A percentile compares a stretch with the other conserved stretches of the same genome.
Evolutionary conservation across 2,329 filamentous ascomycete genomes (phyloP).

Genomic region (Penicillium olsonii): DNA sequence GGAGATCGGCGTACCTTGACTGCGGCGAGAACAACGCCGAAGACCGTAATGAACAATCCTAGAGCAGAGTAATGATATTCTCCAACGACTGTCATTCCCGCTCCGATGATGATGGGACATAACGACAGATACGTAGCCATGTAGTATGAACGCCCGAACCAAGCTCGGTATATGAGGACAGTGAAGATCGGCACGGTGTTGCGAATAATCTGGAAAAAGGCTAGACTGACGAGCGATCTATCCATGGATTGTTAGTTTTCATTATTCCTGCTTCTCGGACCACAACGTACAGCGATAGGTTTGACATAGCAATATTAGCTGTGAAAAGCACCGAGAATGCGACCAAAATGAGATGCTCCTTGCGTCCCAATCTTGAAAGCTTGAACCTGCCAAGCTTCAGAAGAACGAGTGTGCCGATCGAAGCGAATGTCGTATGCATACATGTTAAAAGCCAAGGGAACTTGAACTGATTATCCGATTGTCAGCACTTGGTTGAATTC

Average conservation of each 20-base stretch:
- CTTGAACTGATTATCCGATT: constrained; percentile 9
- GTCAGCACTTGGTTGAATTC: background rate
- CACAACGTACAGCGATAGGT: constrained; percentile 13
- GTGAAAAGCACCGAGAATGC: constrained; percentile 18
- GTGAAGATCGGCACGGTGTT: constrained; percentile 19
- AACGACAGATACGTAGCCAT: constrained; percentile 15
- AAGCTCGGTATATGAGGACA: constrained; percentile 16
- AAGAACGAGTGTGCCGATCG: constrained; percentile 14
- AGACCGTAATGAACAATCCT: constrained; percentile 13
- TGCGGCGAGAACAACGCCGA: constrained; percentile 15
- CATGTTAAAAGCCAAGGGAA: constrained; percentile 18
- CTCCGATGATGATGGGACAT: constrained; percentile 16
- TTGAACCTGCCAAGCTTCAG: constrained; percentile 18
- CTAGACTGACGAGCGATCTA: constrained; percentile 17
- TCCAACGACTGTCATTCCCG: constrained; percentile 18
- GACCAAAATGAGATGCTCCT: constrained; percentile 17
- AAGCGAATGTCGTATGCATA: constrained; percentile 14
- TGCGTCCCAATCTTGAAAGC: constrained; percentile 9
- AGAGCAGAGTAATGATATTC: constrained; percentile 13
- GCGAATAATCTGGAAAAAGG: constrained; percentile 21
- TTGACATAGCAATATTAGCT: constrained; percentile 18
- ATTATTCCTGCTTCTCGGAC: background rate
- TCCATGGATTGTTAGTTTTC: background rate
- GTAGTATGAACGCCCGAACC: constrained; percentile 15
- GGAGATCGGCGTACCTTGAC: constrained; percentile 13